Evolutionary conservation across 1,284 basidiomycete genomes (phyloP).

Genomic region (Naganishia sp.): DNA sequence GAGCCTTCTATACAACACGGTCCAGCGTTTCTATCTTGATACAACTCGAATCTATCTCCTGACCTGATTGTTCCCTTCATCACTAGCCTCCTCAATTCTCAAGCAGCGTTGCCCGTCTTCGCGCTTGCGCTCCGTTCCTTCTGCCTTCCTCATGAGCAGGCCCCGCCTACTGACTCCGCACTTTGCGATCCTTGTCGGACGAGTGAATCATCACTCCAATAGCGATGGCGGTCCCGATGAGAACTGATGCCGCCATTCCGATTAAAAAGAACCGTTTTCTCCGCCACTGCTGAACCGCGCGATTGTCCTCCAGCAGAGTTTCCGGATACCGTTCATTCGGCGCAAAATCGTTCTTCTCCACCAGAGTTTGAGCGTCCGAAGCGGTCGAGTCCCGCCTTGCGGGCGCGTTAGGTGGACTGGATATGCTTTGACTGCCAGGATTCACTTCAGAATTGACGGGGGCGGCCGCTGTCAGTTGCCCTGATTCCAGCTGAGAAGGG

Average conservation of each 20-base stretch:
- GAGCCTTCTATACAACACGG: neutral
- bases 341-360: neutral
- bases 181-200: neutral
- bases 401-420: neutral
- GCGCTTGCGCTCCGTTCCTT: neutral
- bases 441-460: too few relatives aligned
- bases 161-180: neutral
- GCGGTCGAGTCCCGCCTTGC: neutral
- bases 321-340: neutral
- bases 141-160: neutral
- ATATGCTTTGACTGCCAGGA: too few relatives aligned
- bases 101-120: neutral
- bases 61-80: neutral
- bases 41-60: constrained; percentile 1
- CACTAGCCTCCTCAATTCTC: neutral
- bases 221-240: constrained; percentile 5
- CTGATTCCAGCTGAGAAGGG: too few relatives aligned
- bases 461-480: too few relatives aligned
- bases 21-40: neutral
- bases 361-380: neutral
- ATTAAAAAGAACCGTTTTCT: constrained; percentile 14
- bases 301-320: neutral
- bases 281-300: constrained; percentile 4
- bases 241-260: constrained; percentile 6
- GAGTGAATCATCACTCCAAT: constrained; percentile 1